Base-by-base conservation (phyloP, 768 basidiomycete species). In the Thelephora ganbajun region DNA sequence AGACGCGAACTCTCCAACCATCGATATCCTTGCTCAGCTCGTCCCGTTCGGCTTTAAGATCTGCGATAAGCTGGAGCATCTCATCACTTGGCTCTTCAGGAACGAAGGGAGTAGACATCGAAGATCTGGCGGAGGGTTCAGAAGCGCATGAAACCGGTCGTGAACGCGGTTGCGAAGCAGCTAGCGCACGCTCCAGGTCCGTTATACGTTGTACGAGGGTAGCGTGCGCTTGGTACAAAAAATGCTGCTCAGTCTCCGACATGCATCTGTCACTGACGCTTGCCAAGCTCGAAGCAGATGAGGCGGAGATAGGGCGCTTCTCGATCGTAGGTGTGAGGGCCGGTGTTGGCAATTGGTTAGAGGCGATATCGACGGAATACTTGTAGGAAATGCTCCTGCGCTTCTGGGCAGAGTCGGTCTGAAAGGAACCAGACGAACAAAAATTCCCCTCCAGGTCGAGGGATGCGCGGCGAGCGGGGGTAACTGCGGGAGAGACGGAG, bases 11-110 rank as follows among this genome's bases (percentile, higher is more conserved):
- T 51, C 85, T 73, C 89, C 91, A 94, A 0, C 83, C 85, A 53
- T 90, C 83, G 0, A 91, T 80, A 61, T 97, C 92, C 45, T 79
- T 77, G 61, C 82, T 83, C 45, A 97, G 69, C 50, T 90, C 83
- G 56, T 98, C 93, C 26, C 93, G 71, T 63, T 97, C 92, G 11
- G 80, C 73, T 61, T 91, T 90, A 56, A 89, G 71, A 58, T 88
- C 86, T 2, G 80, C 69, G 46, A 90, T 69, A 34, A 85, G 70
- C 54, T 72, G 71, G 35, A 88, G 64, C 76, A 90, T 80, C 65
- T 90, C 89, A 54, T 90, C 85, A 50, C 67, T 77, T 5, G 81
- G 79, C 49, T 76, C 79, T 45, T 65, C 62, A 33, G 49, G 18
- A 26, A 49, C 43, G 33, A 57, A 51, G 9, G 65, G 57, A 37